Evolutionary conservation across 1,284 basidiomycete genomes (phyloP).

Genomic region (Austroboletus olivaceoglutinosus): DNA sequence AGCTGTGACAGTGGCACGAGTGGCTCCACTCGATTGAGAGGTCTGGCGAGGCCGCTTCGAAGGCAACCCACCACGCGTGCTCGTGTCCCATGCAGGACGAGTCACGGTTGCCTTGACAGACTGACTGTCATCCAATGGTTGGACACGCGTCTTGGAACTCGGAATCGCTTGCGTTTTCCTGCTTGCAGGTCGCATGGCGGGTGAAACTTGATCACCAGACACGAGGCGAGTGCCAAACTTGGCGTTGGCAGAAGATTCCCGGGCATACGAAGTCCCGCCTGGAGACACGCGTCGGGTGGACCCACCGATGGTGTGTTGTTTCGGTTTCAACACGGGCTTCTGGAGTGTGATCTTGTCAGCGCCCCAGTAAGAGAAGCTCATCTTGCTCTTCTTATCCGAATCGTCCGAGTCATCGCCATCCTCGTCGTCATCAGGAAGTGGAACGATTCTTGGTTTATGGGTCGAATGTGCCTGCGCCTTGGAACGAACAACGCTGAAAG

Average conservation of each 20-base stretch:
- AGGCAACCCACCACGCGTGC: constrained; percentile 46
- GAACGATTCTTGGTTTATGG: constrained; percentile 64
- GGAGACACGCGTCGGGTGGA: constrained; percentile 47
- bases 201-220: constrained; percentile 48
- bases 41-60: constrained; percentile 61
- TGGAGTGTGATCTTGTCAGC: constrained; percentile 84
- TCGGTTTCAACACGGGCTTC: constrained; percentile 63
- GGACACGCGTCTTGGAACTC: constrained; percentile 42
- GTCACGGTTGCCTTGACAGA: constrained; percentile 67
- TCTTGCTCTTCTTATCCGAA: constrained; percentile 84
- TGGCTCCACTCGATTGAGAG: constrained; percentile 62
- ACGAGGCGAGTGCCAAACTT: constrained; percentile 79
- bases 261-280: constrained; percentile 54
- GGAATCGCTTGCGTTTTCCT: constrained; percentile 58
- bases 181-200: constrained; percentile 55
- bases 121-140: constrained; percentile 53
- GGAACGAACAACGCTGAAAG: constrained; percentile 63
- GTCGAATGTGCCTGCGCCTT: constrained; percentile 56
- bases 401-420: constrained; percentile 72
- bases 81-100: constrained; percentile 67
- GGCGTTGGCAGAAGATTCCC: constrained; percentile 80
- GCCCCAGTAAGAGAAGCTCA: constrained; percentile 90
- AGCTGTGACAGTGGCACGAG: constrained; percentile 22
- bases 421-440: constrained; percentile 64
- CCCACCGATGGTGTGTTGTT: constrained; percentile 36